phyloP scores from a whole-genome alignment of 345 rosid species.

The Eucalyptus urophylla region DNA sequence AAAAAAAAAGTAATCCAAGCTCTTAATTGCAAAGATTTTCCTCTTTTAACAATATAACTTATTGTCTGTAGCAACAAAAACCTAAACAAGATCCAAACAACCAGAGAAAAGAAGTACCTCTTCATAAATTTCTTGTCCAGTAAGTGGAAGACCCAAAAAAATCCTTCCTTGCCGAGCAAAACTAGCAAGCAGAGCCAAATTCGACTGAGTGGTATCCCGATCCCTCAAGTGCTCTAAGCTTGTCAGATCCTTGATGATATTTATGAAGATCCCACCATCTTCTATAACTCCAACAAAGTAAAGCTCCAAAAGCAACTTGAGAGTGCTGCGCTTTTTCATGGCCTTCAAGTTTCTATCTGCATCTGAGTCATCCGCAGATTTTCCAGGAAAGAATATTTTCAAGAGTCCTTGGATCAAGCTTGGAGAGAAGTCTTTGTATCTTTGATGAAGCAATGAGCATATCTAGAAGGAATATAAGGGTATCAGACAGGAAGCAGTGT shows the following conservation, averaged over 20 bases:
- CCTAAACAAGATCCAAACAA: neutral
- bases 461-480: conserved; percentile 25
- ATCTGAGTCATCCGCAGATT: conserved; percentile 80
- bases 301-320: conserved; percentile 88
- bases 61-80: neutral
- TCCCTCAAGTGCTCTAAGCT: conserved; percentile 78
- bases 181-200: conserved; percentile 87
- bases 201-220: conserved; percentile 83
- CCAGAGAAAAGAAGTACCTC: conserved; percentile 36
- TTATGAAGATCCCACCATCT: conserved; percentile 65
- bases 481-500: neutral
- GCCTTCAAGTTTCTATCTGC: conserved; percentile 80
- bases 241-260: conserved; percentile 80
- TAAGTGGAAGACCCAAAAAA: conserved; percentile 79
- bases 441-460: conserved; percentile 96
- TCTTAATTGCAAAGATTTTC: neutral
- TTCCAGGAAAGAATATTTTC: conserved; percentile 90
- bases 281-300: conserved; percentile 90
- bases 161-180: conserved; percentile 98
- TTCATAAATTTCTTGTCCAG: conserved; percentile 76
- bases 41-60: neutral
- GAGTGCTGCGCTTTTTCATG: conserved; percentile 91
- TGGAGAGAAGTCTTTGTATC: conserved; percentile 92
- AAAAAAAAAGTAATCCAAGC: neutral
- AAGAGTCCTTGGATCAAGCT: conserved; percentile 76